Percentiles rank a stretch among this genome's conserved stretches.
Conservation (phyloP, 768 basidiomycete genomes). For the Trametes cubensis region DNA sequence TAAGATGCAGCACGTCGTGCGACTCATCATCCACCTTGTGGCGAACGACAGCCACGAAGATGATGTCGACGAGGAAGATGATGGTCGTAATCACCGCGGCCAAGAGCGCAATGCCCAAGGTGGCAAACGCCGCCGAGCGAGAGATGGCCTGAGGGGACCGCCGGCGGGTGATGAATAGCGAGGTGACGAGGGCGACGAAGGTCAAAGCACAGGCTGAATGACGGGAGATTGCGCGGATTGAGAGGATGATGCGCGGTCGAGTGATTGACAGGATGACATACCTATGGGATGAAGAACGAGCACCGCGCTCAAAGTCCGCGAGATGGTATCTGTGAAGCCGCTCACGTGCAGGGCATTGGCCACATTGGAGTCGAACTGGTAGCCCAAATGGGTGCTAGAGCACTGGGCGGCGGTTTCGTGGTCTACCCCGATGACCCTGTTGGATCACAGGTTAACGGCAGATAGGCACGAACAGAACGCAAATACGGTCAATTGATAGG, state of each 20-base stretch:
- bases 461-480: slow-evolving; percentile 22
- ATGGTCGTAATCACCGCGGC: slow-evolving; percentile 51
- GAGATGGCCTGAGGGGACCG: slow-evolving; percentile 39
- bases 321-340: slow-evolving; percentile 42
- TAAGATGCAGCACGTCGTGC: slow-evolving; percentile 43
- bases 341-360: slow-evolving; percentile 46
- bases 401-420: slow-evolving; percentile 45
- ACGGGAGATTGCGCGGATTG: slow-evolving; percentile 12
- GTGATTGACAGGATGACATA: slow-evolving; percentile 26
- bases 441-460: slow-evolving; percentile 15
- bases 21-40: slow-evolving; percentile 45
- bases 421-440: slow-evolving; percentile 47
- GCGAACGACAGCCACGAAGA: slow-evolving; percentile 49
- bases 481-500: slow-evolving; percentile 13
- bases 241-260: background rate
- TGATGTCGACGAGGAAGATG: slow-evolving; percentile 56
- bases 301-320: slow-evolving; percentile 47
- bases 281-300: slow-evolving; percentile 61
- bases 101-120: slow-evolving; percentile 41
- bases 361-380: slow-evolving; percentile 54
- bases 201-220: slow-evolving; percentile 49
- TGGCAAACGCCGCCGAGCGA: slow-evolving; percentile 42
- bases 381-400: slow-evolving; percentile 53
- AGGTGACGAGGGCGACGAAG: slow-evolving; percentile 51
- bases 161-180: slow-evolving; percentile 49